Percentiles rank a stretch among this genome's conserved stretches.
Conservation (phyloP, 2,329 filamentous ascomycete species). For the Aspergillus sp. region DNA sequence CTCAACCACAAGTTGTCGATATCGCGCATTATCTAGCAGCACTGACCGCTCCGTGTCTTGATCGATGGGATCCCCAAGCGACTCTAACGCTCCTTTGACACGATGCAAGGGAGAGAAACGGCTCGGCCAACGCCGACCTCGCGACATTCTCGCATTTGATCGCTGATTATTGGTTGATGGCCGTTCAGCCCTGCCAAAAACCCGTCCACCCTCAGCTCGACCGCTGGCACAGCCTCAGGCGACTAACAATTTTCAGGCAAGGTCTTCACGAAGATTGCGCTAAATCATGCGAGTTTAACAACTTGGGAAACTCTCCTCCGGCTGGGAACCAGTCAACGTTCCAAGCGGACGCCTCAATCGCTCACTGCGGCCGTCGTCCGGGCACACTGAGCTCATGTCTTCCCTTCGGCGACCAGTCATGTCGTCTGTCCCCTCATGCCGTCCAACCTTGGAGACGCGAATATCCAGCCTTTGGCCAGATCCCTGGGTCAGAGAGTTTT, state of each 20-base stretch:
- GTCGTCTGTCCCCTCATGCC: neutral
- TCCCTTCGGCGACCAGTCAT: neutral
- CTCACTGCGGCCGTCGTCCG: neutral
- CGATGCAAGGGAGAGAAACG: neutral
- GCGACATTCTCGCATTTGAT: neutral
- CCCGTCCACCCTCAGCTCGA: slow-evolving; percentile 2
- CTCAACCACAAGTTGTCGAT: neutral
- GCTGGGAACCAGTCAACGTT: neutral
- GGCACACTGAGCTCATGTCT: slow-evolving; percentile 3
- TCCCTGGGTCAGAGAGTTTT: neutral
- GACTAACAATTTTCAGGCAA: slow-evolving; percentile 9
- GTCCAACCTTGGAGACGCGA: neutral
- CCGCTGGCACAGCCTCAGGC: slow-evolving; percentile 16
- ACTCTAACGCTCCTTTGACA: slow-evolving; percentile 1
- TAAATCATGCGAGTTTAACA: slow-evolving; percentile 4
- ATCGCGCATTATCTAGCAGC: no score
- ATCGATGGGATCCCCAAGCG: neutral
- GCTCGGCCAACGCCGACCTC: slow-evolving; percentile 7
- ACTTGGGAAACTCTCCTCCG: neutral
- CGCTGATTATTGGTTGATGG: neutral
- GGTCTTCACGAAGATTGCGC: neutral
- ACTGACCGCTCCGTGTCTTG: neutral
- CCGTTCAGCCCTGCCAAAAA: slow-evolving; percentile 11
- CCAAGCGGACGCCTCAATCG: neutral
- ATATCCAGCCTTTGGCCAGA: neutral